phyloP scores from a whole-genome alignment of 2,329 filamentous ascomycete genomes.

The Laburnicola sp. region DNA sequence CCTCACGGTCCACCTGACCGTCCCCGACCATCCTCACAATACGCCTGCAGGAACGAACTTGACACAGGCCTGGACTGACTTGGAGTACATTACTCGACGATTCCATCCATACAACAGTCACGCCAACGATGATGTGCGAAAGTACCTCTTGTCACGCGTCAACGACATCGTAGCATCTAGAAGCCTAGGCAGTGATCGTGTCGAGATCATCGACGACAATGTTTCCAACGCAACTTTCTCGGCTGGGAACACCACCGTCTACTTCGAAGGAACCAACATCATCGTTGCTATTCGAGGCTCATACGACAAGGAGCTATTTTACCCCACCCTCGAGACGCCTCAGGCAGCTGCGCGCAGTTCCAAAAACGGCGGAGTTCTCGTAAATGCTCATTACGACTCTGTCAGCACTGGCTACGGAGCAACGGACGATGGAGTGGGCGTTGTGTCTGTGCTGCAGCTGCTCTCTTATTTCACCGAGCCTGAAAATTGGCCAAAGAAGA shows the following conservation, averaged over 20 bases:
- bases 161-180: slow-evolving; percentile 69
- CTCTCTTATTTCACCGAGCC: slow-evolving; percentile 78
- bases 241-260: slow-evolving; percentile 59
- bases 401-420: slow-evolving; percentile 91
- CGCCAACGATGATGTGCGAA: slow-evolving; percentile 76
- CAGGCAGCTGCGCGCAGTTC: slow-evolving; percentile 40
- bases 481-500: slow-evolving; percentile 72
- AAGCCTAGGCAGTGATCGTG: slow-evolving; percentile 40
- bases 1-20: slow-evolving; percentile 72
- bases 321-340: slow-evolving; percentile 55
- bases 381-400: slow-evolving; percentile 94
- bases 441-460: slow-evolving; percentile 82
- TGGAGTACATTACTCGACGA: slow-evolving; percentile 71
- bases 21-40: slow-evolving; percentile 66
- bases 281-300: slow-evolving; percentile 87
- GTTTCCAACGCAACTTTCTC: slow-evolving; percentile 76
- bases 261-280: slow-evolving; percentile 92
- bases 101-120: slow-evolving; percentile 91
- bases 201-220: slow-evolving; percentile 77
- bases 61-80: slow-evolving; percentile 82
- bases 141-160: slow-evolving; percentile 74
- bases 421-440: slow-evolving; percentile 90
- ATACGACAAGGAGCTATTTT: slow-evolving; percentile 74
- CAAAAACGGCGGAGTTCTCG: slow-evolving; percentile 75
- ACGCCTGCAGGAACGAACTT: slow-evolving; percentile 71